These are phyloP conservation scores for Ascochyta pisi DNA, from an alignment of 2,329 filamentous ascomycete species.

Conservation along the genomic window DNA sequence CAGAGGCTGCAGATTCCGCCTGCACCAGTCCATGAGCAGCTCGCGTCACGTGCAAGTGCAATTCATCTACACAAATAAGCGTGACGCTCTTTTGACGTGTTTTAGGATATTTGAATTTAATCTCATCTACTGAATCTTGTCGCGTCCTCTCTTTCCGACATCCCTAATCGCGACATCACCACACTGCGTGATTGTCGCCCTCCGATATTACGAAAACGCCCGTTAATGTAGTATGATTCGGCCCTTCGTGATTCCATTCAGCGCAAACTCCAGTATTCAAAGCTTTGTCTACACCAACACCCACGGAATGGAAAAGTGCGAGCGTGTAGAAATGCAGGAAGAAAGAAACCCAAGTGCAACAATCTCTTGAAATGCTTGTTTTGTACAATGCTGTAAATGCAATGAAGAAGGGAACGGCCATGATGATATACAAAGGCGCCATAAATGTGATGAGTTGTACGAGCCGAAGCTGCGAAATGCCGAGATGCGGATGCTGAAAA, in stretches of 20 bases:
- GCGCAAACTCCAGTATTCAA: constrained; percentile 13
- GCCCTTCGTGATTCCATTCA: constrained; percentile 11
- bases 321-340: constrained; percentile 10
- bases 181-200: neutral
- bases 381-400: constrained; percentile 33
- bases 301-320: neutral
- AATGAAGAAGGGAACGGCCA: constrained; percentile 26
- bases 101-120: constrained; percentile 7
- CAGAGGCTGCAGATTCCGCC: too few relatives aligned
- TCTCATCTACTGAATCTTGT: constrained; percentile 2
- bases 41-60: too few relatives aligned
- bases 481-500: constrained; percentile 18
- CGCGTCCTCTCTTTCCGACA: neutral
- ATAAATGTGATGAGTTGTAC: constrained; percentile 24
- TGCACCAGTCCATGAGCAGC: too few relatives aligned
- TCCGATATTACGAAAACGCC: constrained; percentile 16
- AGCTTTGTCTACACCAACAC: constrained; percentile 5
- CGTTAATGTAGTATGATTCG: constrained; percentile 15
- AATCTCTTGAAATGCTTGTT: constrained; percentile 16
- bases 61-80: too few relatives aligned
- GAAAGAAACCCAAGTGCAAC: constrained; percentile 11
- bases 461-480: constrained; percentile 17
- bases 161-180: neutral
- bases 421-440: constrained; percentile 34
- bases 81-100: neutral